Base-by-base conservation (phyloP, 2,329 filamentous ascomycete species). In the Calonectria hongkongensis region DNA sequence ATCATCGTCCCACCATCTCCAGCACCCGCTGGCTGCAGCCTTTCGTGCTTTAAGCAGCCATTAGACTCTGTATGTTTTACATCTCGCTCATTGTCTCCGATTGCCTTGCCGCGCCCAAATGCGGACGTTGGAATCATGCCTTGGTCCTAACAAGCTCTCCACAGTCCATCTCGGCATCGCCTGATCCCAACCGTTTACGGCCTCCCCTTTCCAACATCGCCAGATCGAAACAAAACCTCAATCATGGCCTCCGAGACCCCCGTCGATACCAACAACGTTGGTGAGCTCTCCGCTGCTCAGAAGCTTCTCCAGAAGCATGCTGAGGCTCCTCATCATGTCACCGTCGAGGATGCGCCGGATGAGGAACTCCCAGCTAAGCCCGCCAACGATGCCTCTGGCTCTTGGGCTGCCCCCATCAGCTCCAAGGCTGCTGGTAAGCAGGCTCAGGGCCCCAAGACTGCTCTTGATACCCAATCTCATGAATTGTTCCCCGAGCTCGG, bases 401-500 rank as follows among this genome's bases (percentile, higher is more conserved):
- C 86, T 58, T 87, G 87, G 84, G 85, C 84, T 67, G 85, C 86
- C 67, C 84, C 88, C 27, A 83, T 89, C 79, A 91, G 91, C 73
- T 86, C 90, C 65, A 94, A 94, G 84, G 89, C 91, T 73, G 90
- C 91, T 54, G 91, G 90, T 66, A 95, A 94, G 87, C 91, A 94
- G 82, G 93, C 92, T 82, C 88, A 90, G 69, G 84, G 88, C 41
- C 83, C 84, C 39, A 84, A 86, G 51, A 79, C 88, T 47, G 68
- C 80, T 66, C 87, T 98, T 74, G 95, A 98, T 84, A 96, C 95
- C 25, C 90, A 94, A 81, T 98, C 95, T 21, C 94, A 97, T 82
- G 96, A 98, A 85, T 88, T 94, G 72, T 99, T 99, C 89, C 97
- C 97, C n/a, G 93, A 96, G 79, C 91, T 99, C 58, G 96, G 96